A percentile compares a stretch with the other conserved stretches of the same genome.
These are phyloP conservation scores for Malania oleifera DNA, from an alignment of 164 flowering plant genomes.

Conservation along the genomic window DNA sequence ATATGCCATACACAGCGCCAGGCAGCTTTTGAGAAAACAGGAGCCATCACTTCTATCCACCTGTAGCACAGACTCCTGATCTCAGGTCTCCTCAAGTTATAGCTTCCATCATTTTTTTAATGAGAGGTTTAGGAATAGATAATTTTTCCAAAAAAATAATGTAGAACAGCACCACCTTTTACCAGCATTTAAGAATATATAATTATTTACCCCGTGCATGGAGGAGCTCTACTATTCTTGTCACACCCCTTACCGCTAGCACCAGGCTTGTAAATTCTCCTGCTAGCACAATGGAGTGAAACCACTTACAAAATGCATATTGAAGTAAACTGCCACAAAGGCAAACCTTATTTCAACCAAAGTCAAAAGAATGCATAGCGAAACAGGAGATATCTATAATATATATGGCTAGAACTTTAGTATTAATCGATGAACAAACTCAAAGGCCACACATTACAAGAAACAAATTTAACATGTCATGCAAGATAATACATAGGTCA, in stretches of 20 bases:
- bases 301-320: neutral
- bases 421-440: too few relatives aligned
- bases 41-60: constrained; percentile 93
- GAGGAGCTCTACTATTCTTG: constrained; percentile 49
- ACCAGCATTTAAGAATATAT: neutral
- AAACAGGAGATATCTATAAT: too few relatives aligned
- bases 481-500: too few relatives aligned
- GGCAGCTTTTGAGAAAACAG: constrained; percentile 73
- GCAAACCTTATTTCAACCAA: neutral
- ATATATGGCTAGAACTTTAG: too few relatives aligned
- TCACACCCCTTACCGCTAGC: constrained; percentile 40
- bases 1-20: constrained; percentile 90
- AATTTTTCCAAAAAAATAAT: too few relatives aligned
- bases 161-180: too few relatives aligned
- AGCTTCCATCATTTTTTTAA: neutral
- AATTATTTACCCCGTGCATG: constrained; percentile 69
- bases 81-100: constrained; percentile 6
- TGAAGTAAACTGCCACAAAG: neutral
- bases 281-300: constrained; percentile 15
- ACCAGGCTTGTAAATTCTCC: constrained; percentile 53
- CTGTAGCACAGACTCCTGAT: constrained; percentile 24
- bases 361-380: neutral
- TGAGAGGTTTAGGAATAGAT: too few relatives aligned
- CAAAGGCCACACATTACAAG: too few relatives aligned
- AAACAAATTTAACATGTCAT: too few relatives aligned